Evolutionary conservation across 257 asterid species (phyloP).

Genomic region (Echites panduratus): DNA sequence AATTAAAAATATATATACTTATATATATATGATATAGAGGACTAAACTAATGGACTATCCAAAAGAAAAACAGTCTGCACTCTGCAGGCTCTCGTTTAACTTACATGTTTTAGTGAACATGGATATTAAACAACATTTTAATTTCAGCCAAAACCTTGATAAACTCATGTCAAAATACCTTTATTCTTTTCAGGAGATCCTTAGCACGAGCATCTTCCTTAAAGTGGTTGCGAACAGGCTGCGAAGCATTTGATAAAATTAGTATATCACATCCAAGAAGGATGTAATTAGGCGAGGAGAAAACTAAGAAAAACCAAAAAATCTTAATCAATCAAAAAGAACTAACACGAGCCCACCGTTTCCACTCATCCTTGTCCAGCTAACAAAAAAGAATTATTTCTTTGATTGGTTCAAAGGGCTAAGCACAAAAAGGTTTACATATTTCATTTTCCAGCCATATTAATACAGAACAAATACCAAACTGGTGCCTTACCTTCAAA

Average conservation of each 20-base stretch:
- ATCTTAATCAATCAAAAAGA: background rate
- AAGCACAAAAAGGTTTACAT: background rate
- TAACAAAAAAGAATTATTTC: background rate
- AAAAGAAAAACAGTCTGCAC: no score
- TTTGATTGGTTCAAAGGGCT: background rate
- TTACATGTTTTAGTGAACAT: no score
- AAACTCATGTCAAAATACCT: constrained; percentile 34
- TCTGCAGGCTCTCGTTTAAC: no score
- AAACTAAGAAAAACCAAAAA: background rate
- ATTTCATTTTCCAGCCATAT: background rate
- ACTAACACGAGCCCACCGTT: background rate
- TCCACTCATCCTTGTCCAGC: background rate
- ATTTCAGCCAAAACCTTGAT: no score
- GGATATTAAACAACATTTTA: no score
- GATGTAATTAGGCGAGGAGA: background rate
- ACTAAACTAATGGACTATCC: no score
- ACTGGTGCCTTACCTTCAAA: constrained; percentile 45
- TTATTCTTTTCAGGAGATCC: constrained; percentile 64
- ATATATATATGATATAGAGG: no score
- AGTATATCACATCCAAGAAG: background rate
- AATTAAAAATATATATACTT: no score
- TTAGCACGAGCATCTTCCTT: constrained; percentile 52
- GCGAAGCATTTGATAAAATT: constrained; percentile 19
- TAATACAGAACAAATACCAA: background rate
- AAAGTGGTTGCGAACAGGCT: constrained; percentile 87